Percentiles rank a stretch among this genome's conserved stretches.
Evolutionary conservation across 2,329 filamentous ascomycete species (phyloP).

Genomic region (Penicillium palitans): DNA sequence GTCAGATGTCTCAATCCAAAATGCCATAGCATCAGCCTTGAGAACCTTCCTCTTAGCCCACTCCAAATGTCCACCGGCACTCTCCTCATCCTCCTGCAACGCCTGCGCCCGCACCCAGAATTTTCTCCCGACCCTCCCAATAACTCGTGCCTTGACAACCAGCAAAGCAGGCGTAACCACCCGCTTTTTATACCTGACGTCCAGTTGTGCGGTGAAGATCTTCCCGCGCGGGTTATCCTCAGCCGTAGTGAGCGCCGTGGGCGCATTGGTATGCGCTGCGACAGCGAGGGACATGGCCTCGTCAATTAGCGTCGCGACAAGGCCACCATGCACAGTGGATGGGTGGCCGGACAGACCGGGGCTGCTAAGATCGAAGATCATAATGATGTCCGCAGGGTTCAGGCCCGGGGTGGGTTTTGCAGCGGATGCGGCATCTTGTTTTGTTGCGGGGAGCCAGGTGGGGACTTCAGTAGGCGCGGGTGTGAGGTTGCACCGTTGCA

Average conservation of each 20-base stretch:
- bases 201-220: slow-evolving; percentile 44
- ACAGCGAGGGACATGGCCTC: slow-evolving; percentile 47
- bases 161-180: slow-evolving; percentile 39
- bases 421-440: slow-evolving; percentile 24
- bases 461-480: slow-evolving; percentile 22
- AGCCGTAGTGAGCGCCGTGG: neutral
- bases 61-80: slow-evolving; percentile 31
- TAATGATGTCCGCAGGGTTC: slow-evolving; percentile 40
- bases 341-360: slow-evolving; percentile 45
- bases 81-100: slow-evolving; percentile 39
- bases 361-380: slow-evolving; percentile 36
- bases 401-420: slow-evolving; percentile 24
- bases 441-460: slow-evolving; percentile 29
- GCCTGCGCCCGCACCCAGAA: slow-evolving; percentile 44
- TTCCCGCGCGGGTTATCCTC: slow-evolving; percentile 30
- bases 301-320: slow-evolving; percentile 45
- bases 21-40: slow-evolving; percentile 43
- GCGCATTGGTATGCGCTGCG: slow-evolving; percentile 31
- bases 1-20: slow-evolving; percentile 41
- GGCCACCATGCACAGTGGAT: slow-evolving; percentile 42
- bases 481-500: slow-evolving; percentile 36
- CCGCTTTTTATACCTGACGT: slow-evolving; percentile 43
- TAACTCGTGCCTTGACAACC: slow-evolving; percentile 39
- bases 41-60: slow-evolving; percentile 36
- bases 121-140: slow-evolving; percentile 42